These are phyloP conservation scores for Tulasnella sp. DNA, from an alignment of 768 basidiomycete species.

Conservation along the genomic window DNA sequence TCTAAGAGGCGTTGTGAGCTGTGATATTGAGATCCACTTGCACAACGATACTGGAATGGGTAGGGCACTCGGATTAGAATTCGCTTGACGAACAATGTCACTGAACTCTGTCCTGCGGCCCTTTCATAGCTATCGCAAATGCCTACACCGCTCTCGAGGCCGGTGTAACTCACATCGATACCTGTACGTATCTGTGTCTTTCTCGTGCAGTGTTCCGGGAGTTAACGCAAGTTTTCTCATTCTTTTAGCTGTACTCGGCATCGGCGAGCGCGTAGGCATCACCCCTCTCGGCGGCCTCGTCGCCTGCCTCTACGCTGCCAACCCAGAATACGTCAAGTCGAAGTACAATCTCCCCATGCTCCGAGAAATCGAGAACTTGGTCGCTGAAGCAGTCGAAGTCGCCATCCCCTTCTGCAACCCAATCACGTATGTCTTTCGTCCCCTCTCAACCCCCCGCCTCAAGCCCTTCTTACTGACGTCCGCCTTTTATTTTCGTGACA, in stretches of 20 bases:
- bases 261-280: conserved; percentile 98
- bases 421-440: conserved; percentile 61
- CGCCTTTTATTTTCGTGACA: not conserved
- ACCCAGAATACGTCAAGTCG: conserved; percentile 98
- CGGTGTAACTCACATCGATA: conserved; percentile 98
- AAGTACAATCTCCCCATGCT: conserved; percentile 99
- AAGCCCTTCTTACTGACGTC: conserved; percentile 31
- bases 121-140: conserved; percentile 82
- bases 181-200: conserved; percentile 54
- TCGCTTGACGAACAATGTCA: no score
- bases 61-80: conserved; percentile 53
- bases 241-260: conserved; percentile 81
- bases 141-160: conserved; percentile 98
- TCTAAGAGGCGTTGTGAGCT: conserved; percentile 89
- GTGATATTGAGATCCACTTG: conserved; percentile 97
- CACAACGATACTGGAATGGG: conserved; percentile 92
- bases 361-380: conserved; percentile 97
- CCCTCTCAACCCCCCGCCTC: conserved; percentile 33
- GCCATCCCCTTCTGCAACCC: conserved; percentile 97
- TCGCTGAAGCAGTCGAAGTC: conserved; percentile 98
- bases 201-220: conserved; percentile 3
- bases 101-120: not conserved
- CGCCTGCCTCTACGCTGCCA: conserved; percentile 92
- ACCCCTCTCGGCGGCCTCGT: conserved; percentile 96
- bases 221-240: conserved; percentile 23